A percentile compares a stretch with the other conserved stretches of the same genome.
These are phyloP conservation scores for Hirsutella minnesotensis DNA, from an alignment of 2,329 filamentous ascomycete species.

Conservation along the genomic window DNA sequence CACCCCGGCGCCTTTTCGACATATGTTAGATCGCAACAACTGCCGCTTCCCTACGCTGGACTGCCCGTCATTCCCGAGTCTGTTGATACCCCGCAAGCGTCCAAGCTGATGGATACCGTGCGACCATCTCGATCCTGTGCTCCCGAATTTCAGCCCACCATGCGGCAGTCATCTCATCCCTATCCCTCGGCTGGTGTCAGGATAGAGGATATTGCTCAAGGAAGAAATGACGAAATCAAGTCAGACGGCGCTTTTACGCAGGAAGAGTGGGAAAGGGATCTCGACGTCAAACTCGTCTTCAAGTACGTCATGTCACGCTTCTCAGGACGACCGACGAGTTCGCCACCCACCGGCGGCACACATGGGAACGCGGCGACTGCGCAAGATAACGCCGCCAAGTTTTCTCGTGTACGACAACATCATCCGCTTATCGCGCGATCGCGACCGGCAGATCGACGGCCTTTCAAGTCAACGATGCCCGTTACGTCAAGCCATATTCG, in stretches of 20 bases:
- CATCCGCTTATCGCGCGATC: constrained; percentile 67
- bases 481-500: constrained; percentile 34
- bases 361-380: constrained; percentile 37
- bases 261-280: constrained; percentile 87
- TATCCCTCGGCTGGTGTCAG: constrained; percentile 23
- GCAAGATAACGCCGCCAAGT: constrained; percentile 61
- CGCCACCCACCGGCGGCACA: constrained; percentile 29
- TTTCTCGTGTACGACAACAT: constrained; percentile 75
- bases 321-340: constrained; percentile 33
- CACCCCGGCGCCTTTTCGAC: constrained; percentile 84
- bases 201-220: constrained; percentile 10
- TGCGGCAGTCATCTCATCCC: constrained; percentile 23
- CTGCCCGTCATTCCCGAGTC: constrained; percentile 53
- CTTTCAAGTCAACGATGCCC: constrained; percentile 42
- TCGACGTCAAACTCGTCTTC: constrained; percentile 88
- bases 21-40: constrained; percentile 55
- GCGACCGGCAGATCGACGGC: constrained; percentile 39
- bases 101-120: constrained; percentile 12
- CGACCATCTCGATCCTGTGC: constrained; percentile 11
- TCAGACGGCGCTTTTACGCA: constrained; percentile 37
- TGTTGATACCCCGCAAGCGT: constrained; percentile 18
- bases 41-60: constrained; percentile 65
- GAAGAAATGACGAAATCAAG: constrained; percentile 11
- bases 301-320: constrained; percentile 73
- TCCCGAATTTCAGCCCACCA: constrained; percentile 36